Base-by-base conservation (phyloP, 139 green algal genomes). In the Volvox reticuliferus region DNA sequence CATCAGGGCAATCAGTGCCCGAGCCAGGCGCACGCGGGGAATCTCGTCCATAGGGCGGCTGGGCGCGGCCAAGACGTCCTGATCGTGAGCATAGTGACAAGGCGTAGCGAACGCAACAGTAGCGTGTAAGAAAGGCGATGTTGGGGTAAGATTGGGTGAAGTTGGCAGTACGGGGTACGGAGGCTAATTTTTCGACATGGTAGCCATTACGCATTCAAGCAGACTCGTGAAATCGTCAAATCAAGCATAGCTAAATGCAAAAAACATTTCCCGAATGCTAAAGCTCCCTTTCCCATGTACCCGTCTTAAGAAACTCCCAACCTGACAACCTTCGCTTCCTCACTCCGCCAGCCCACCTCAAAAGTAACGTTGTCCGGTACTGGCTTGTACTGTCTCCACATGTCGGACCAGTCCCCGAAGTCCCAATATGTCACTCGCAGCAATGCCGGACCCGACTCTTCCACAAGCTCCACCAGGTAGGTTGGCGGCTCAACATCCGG, bases 331-430 rank as follows among this genome's bases (percentile, higher is more conserved):
- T 55, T 55, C 44, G 5, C 44, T 55, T 55, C 44, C 44, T 55
- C 44, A 55, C 9, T 55, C 44, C 44, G 44, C 9, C 95, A 55
- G n/a, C 93, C 80, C 1, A 93, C 88, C 89, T 92, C 87, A 32
- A 97, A 91, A 62, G 86, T 83, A 1, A 93, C 61, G 17, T 73
- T 86, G 26, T 91, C 78, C 5, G 92, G 91, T 63, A 95, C 92
- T 61, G 79, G 91, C 67, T 91, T 92, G 94, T 94, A 98, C 5
- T 92, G 85, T 16, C 96, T 79, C 91, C 93, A 97, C 55, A 97
- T 82, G 89, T 98, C 96, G 13, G 93, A 96, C 95, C 95, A 98
- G 50, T 95, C 93, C 1, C 96, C 96, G 92, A 96, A 97, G 92
- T 99, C 97, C 92, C 92, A 94, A 90, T 93, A 92, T 1, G 67